Evolutionary conservation across 108 stramenopile species (phyloP), one percentile per base, ranked within the genome.

Genomic region (Cylindrotheca fusiformis): DNA sequence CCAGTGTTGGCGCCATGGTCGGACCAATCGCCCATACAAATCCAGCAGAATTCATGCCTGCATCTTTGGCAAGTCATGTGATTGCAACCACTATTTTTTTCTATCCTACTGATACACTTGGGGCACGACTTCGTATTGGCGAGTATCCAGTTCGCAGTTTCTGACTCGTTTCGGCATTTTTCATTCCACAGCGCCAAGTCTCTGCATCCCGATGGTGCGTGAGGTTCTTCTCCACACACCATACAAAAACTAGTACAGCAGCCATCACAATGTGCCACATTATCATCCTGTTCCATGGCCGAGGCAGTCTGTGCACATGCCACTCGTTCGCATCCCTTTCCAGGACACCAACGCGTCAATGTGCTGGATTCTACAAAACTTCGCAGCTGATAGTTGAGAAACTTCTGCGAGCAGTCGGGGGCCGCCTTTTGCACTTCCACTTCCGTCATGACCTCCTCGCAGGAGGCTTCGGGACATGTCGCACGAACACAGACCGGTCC

Each of bases 21-120:
- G 6, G 50, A 49, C 99, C 99, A 99, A 58, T 87, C 74, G 4
- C 93, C 95, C 86, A 94, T 80, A 67, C 99, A 99, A 63, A 99
- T 98, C 99, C 99, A 99, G 81, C 99, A 99, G 67, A 99, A 99
- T 69, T 99, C 98, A 23, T 63, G 63, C 21, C 51, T 4, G 51
- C 58, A 60, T 47, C 48, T 53, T 3, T 20, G 12, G 51, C 74
- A 75, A 12, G 91, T 95, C 94, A 99, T 99, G 91, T 99, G 97
- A 75, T 98, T 98, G 81, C 97, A 99, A 24, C 97, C 97, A 64
- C 98, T 94, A 75, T 98, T 98, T 78, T 99, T 99, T 78, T 99
- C 97, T 76, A 99, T 99, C 29, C 97, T 86, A 53, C 87, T 90
- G 28, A 72, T 74, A 77, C 99, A 99, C 71, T 97, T 96, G 49